Conservation (phyloP, 2,329 filamentous ascomycete genomes). For the Calonectria henricotiae region DNA sequence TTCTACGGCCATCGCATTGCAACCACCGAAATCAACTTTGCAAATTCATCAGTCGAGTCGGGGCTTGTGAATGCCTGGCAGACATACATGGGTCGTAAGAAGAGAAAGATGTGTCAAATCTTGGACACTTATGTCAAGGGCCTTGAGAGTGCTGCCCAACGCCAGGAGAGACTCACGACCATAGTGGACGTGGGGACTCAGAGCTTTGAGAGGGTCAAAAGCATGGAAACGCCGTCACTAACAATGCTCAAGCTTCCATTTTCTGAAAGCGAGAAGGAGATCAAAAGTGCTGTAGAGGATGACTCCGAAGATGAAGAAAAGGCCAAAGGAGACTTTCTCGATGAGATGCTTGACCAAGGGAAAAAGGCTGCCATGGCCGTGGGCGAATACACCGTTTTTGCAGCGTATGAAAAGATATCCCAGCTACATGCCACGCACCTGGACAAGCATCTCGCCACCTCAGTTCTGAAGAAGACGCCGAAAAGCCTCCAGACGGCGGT, state of each 20-base stretch:
- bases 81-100: constrained; percentile 3
- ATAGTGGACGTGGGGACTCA: neutral
- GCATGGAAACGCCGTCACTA: neutral
- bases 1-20: constrained; percentile 1
- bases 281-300: neutral
- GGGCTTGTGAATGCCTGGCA: constrained; percentile 10
- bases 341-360: constrained; percentile 11
- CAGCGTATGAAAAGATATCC: constrained; percentile 5
- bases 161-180: neutral
- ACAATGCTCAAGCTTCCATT: neutral
- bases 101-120: constrained; percentile 9
- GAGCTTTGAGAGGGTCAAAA: neutral
- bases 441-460: constrained; percentile 33
- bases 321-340: neutral
- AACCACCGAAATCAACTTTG: constrained; percentile 1
- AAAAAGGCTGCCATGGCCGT: constrained; percentile 13
- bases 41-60: neutral
- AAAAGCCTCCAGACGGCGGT: constrained; percentile 34
- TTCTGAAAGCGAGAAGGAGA: neutral
- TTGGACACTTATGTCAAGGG: neutral
- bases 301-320: neutral
- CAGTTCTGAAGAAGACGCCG: constrained; percentile 35
- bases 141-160: neutral
- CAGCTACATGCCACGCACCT: constrained; percentile 17
- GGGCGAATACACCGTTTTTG: constrained; percentile 13